phyloP scores from a whole-genome alignment of 164 flowering plant genomes.

The Vitis cinerea region DNA sequence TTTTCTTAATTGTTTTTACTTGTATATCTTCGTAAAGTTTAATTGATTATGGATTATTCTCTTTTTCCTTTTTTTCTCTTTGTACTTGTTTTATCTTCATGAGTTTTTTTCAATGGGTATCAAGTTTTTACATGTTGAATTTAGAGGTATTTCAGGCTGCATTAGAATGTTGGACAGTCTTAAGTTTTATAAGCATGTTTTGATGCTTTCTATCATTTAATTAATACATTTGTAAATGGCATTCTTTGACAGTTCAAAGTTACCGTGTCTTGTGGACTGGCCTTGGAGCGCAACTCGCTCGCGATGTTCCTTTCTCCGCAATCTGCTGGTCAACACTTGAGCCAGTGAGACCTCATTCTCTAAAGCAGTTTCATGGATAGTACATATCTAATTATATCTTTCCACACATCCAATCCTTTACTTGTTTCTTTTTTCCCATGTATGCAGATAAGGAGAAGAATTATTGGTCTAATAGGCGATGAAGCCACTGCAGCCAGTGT shows the following conservation, averaged over 20 bases:
- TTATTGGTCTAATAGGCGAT: constrained; percentile 58
- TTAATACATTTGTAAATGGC: not conserved
- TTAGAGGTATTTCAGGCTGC: not conserved
- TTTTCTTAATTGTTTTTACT: too few relatives aligned
- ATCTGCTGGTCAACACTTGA: constrained; percentile 98
- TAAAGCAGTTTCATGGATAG: not conserved
- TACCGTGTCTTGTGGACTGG: constrained; percentile 91
- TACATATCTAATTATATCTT: too few relatives aligned
- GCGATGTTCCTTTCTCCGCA: constrained; percentile 98
- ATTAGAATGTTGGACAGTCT: not conserved
- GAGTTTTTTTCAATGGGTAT: too few relatives aligned
- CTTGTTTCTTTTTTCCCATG: not conserved
- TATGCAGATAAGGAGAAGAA: constrained; percentile 59
- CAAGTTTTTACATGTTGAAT: not conserved
- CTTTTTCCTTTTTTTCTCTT: too few relatives aligned
- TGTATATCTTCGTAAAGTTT: not conserved
- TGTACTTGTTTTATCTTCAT: too few relatives aligned
- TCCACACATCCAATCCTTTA: not conserved
- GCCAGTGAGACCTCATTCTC: constrained; percentile 52
- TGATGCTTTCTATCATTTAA: not conserved
- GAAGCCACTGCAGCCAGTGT: constrained; percentile 55
- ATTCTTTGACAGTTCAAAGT: constrained; percentile 46
- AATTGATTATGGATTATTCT: too few relatives aligned
- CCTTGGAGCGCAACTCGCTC: constrained; percentile 94
- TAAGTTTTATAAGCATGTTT: not conserved